Conservation (phyloP, 78 protist species). For the Bodo saltans region DNA sequence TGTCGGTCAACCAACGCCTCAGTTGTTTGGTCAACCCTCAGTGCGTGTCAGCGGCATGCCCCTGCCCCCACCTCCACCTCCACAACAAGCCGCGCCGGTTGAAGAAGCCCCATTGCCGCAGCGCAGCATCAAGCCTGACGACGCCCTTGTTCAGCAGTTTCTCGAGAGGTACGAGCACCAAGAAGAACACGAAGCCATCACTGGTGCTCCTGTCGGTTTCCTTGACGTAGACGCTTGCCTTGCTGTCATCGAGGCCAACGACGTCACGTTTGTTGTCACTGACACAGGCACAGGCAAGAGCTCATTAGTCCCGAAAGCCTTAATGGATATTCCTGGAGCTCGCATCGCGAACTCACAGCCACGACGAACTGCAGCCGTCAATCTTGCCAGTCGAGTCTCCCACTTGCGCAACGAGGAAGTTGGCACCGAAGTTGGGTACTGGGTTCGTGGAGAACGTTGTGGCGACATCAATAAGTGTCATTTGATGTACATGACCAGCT, state of each 20-base stretch:
- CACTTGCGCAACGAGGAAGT: background rate
- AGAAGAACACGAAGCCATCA: background rate
- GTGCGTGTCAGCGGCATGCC: no score
- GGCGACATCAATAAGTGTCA: slow-evolving; percentile 9
- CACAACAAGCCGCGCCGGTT: no score
- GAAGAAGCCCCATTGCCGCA: no score
- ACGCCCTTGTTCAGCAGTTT: background rate
- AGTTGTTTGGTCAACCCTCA: no score
- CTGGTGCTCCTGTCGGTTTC: background rate
- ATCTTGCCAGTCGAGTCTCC: slow-evolving; percentile 5
- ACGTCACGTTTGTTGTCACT: slow-evolving; percentile 24
- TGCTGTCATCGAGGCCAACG: background rate
- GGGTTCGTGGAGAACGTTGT: slow-evolving; percentile 9
- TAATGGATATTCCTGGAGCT: background rate
- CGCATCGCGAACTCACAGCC: background rate
- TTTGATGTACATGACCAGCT: slow-evolving; percentile 28
- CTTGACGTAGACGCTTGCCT: background rate
- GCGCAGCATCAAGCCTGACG: no score
- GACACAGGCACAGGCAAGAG: slow-evolving; percentile 22
- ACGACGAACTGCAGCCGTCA: slow-evolving; percentile 23
- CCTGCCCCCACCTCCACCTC: no score
- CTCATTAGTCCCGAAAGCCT: slow-evolving; percentile 5
- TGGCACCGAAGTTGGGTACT: slow-evolving; percentile 9
- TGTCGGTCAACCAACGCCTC: no score
- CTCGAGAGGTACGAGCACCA: background rate